Percentiles rank a stretch among this genome's conserved stretches.
Conservation (phyloP, 2,329 filamentous ascomycete genomes). For the Scorias spongiosa region DNA sequence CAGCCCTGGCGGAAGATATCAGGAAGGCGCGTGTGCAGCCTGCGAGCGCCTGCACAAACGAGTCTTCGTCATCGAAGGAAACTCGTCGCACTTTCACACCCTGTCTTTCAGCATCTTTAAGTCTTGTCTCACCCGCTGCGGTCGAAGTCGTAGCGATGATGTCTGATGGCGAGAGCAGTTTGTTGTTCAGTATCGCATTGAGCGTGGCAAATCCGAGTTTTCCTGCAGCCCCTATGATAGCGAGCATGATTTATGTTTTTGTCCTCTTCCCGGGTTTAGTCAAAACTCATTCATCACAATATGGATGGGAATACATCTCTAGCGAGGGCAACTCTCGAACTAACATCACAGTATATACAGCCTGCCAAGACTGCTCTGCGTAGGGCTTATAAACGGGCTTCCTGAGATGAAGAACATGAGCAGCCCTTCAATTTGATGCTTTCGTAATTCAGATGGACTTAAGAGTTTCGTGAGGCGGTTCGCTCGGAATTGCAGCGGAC, state of each 20-base stretch:
- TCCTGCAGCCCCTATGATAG: conserved; percentile 30
- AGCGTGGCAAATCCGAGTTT: conserved; percentile 32
- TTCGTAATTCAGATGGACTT: no score
- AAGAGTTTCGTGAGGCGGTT: no score
- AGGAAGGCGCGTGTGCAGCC: conserved; percentile 29
- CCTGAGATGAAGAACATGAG: no score
- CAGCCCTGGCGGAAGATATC: conserved; percentile 28
- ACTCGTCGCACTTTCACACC: conserved; percentile 22
- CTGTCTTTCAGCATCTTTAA: conserved; percentile 6
- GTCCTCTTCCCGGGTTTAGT: no score
- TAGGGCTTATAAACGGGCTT: no score
- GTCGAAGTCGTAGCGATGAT: conserved; percentile 25
- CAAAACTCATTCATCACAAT: no score
- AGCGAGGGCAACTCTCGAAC: no score
- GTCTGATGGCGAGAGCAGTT: conserved; percentile 22
- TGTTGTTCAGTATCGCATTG: conserved; percentile 25
- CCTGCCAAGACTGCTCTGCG: no score
- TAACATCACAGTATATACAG: no score
- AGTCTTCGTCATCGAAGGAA: conserved; percentile 24
- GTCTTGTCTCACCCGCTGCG: conserved; percentile 15
- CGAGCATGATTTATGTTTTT: conserved; percentile 12
- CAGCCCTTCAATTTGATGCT: no score
- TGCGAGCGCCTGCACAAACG: conserved; percentile 19
- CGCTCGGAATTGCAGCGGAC: no score
- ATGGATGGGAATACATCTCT: no score